Base-by-base conservation (phyloP, 2,329 filamentous ascomycete species). In the Sporothrix protearum region DNA sequence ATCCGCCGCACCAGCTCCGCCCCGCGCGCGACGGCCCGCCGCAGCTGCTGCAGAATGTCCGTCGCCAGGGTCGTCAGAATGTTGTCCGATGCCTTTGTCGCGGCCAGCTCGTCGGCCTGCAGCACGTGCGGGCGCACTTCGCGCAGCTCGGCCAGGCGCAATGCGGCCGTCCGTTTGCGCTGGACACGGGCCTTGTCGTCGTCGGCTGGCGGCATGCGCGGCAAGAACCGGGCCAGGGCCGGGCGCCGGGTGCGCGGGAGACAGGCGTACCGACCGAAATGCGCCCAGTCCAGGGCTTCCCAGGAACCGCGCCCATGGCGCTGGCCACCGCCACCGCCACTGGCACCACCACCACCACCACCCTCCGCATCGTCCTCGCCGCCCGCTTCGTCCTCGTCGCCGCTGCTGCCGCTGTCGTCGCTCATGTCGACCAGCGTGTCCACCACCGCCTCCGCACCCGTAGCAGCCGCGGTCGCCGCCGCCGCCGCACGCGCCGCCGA, bases 201-300 rank as follows among this genome's bases (percentile, higher is more conserved):
- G 0, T 97, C 88, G 36, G 51, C 22, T 28, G 98, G 83, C 0
- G 95, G 95, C 0, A 96, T 95, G 0, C 71, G 68, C 0, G 97
- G 88, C 7, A 99, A 85, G 77, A 97, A 97, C 1, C 92, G 91
- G 0, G 92, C 88, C 2, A 96, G 85, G 0, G 92, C 87, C 0
- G 95, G 94, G 12, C 95, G 89, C 30, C 86, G 83, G 73, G 92
- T 92, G 76, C 88, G 83, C 0, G 91, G 91, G 71, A 95, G 84
- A 76, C 92, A 93, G 0, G 92, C 94, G 72, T 88, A 88, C 14
- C 88, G 88, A 2, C 96, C 96, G 3, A 98, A 85, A 76, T 93
- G 88, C 53, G 90, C 88, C 96, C 96, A 99, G 77, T 96, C 92
- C 78, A 95, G 86, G 76, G 90, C 88, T 74, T 96, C 92, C 10